Evolutionary conservation across 2,329 filamentous ascomycete genomes (phyloP).

Genomic region (Malbranchea cinnamomea): DNA sequence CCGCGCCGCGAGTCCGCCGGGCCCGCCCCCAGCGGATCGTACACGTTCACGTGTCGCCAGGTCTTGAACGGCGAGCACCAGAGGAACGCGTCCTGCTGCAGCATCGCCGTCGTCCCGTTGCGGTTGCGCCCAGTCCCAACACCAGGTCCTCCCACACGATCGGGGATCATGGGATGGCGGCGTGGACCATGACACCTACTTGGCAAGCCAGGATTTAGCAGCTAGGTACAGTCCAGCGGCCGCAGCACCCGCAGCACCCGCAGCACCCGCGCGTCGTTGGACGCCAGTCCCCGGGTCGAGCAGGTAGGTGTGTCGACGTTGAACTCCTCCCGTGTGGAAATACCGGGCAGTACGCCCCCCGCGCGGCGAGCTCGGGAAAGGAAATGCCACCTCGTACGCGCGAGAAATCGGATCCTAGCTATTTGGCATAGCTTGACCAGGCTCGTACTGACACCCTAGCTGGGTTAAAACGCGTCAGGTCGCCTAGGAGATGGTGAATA

Average conservation of each 20-base stretch:
- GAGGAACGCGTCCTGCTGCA: constrained; percentile 11
- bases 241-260: constrained; percentile 46
- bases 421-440: no score
- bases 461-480: no score
- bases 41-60: constrained; percentile 68
- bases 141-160: constrained; percentile 85
- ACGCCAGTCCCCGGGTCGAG: constrained; percentile 59
- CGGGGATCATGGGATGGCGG: no score
- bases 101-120: constrained; percentile 13
- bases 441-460: no score
- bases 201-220: no score
- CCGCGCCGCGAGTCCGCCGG: constrained; percentile 43
- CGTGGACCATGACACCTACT: no score
- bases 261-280: constrained; percentile 49
- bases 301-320: constrained; percentile 58
- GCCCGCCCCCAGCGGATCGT: constrained; percentile 56
- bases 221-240: constrained; percentile 48
- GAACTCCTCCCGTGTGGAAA: constrained; percentile 80
- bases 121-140: constrained; percentile 49
- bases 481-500: no score
- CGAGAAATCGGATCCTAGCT: no score
- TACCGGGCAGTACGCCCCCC: constrained; percentile 61
- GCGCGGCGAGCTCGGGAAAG: constrained; percentile 53
- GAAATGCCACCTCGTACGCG: no score
- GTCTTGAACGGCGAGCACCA: constrained; percentile 52